Evolutionary conservation across 2,329 filamentous ascomycete genomes (phyloP).

Genomic region (Fonsecaea pedrosoi): DNA sequence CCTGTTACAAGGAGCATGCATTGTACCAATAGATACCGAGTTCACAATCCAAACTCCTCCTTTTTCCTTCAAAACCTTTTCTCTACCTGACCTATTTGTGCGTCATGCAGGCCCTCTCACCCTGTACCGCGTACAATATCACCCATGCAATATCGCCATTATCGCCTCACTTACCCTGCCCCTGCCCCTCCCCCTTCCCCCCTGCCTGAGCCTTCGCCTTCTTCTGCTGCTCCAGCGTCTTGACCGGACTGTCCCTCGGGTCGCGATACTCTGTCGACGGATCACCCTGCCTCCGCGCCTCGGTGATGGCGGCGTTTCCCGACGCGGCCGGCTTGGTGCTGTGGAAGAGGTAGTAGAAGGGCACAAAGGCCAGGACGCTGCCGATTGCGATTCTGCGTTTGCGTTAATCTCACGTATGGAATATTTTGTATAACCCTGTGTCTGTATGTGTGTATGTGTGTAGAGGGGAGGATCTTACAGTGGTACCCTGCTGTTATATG

Average conservation of each 20-base stretch:
- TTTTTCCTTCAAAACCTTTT: too few species aligned
- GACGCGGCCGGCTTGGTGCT: slow-evolving; percentile 20
- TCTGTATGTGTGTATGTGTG: background rate
- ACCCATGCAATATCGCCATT: too few species aligned
- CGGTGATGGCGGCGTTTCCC: slow-evolving; percentile 21
- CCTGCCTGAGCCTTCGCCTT: background rate
- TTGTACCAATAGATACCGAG: too few species aligned
- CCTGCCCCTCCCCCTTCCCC: background rate
- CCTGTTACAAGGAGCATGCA: too few species aligned
- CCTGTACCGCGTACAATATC: too few species aligned
- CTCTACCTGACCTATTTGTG: too few species aligned
- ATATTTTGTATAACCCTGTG: background rate
- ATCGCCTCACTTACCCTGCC: background rate
- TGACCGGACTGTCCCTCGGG: slow-evolving; percentile 32
- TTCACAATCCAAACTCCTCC: too few species aligned
- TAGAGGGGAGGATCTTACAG: slow-evolving; percentile 17
- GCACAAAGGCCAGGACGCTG: slow-evolving; percentile 13
- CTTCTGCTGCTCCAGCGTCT: slow-evolving; percentile 34
- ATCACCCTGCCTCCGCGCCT: slow-evolving; percentile 13
- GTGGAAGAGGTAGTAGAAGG: slow-evolving; percentile 34
- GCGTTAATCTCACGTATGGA: background rate
- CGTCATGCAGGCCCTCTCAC: too few species aligned
- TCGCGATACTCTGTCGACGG: slow-evolving; percentile 28
- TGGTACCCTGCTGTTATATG: slow-evolving; percentile 17
- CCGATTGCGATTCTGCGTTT: background rate